Evolutionary conservation across 345 rosid species (phyloP).

Genomic region (Hevea brasiliensis): DNA sequence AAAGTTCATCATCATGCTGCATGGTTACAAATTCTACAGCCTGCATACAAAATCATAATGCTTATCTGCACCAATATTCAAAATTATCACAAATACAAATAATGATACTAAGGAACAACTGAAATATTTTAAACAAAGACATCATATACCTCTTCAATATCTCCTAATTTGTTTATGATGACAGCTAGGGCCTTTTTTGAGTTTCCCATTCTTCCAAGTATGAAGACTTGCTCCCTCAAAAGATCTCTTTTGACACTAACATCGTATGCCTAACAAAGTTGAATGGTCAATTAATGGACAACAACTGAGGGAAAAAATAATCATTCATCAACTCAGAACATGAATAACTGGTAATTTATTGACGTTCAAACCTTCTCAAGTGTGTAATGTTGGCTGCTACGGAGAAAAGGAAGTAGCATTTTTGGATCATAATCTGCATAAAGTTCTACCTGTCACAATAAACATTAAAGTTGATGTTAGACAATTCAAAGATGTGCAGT

Average conservation of each 20-base stretch:
- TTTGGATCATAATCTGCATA: slow-evolving; percentile 87
- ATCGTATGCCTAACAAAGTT: slow-evolving; percentile 75
- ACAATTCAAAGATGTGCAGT: neutral
- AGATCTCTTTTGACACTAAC: slow-evolving; percentile 76
- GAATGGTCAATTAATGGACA: slow-evolving; percentile 24
- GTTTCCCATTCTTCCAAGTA: slow-evolving; percentile 99
- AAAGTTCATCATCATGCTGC: slow-evolving; percentile 98
- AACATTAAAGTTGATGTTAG: slow-evolving; percentile 15
- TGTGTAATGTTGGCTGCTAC: slow-evolving; percentile 95
- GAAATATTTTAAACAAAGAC: slow-evolving; percentile 12
- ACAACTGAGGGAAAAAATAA: slow-evolving; percentile 2
- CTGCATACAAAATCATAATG: slow-evolving; percentile 37
- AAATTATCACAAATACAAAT: slow-evolving; percentile 6
- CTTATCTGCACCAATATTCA: no score
- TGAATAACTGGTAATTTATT: slow-evolving; percentile 17
- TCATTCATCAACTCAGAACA: neutral
- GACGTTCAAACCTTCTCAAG: slow-evolving; percentile 78
- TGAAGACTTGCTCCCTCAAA: slow-evolving; percentile 89
- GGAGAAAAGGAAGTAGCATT: slow-evolving; percentile 94
- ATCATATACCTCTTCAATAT: slow-evolving; percentile 81
- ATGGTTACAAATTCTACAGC: slow-evolving; percentile 95
- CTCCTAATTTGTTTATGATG: slow-evolving; percentile 88
- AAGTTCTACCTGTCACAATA: slow-evolving; percentile 73
- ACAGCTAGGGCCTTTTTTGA: slow-evolving; percentile 84
- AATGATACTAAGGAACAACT: slow-evolving; percentile 13